Percentiles rank a stretch among this genome's conserved stretches.
These are phyloP conservation scores for Kodamaea laetipori DNA, from an alignment of 805 yeast species.

Conservation along the genomic window DNA sequence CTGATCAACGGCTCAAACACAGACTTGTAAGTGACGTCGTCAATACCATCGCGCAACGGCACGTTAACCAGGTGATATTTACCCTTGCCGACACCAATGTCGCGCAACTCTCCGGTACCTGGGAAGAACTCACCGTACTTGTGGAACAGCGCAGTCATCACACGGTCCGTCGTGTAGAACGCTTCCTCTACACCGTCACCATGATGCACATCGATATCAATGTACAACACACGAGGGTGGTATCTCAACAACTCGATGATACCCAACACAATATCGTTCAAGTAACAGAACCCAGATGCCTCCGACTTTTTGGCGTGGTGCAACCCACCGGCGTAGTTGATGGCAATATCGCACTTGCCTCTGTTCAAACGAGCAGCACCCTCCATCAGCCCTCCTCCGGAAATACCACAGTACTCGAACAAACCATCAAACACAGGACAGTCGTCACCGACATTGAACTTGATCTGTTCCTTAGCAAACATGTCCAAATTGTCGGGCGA, in stretches of 20 bases:
- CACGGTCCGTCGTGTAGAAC: conserved; percentile 86
- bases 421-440: conserved; percentile 83
- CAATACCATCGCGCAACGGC: conserved; percentile 90
- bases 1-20: conserved; percentile 87
- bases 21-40: conserved; percentile 82
- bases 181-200: conserved; percentile 98
- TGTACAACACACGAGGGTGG: conserved; percentile 83
- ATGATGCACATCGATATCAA: conserved; percentile 90
- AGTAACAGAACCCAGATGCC: conserved; percentile 89
- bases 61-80: conserved; percentile 83
- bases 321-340: conserved; percentile 91
- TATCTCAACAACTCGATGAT: conserved; percentile 75
- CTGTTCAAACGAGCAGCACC: conserved; percentile 82
- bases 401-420: conserved; percentile 73
- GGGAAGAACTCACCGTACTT: conserved; percentile 94
- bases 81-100: conserved; percentile 82
- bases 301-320: conserved; percentile 92
- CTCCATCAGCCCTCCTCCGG: conserved; percentile 89
- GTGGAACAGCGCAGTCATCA: conserved; percentile 88
- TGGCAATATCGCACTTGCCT: conserved; percentile 87
- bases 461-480: conserved; percentile 84
- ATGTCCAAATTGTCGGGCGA: conserved; percentile 89
- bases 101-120: conserved; percentile 86
- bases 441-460: conserved; percentile 94
- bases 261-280: conserved; percentile 86